phyloP scores from a whole-genome alignment of 768 basidiomycete species.

The Crepidotus variabilis region DNA sequence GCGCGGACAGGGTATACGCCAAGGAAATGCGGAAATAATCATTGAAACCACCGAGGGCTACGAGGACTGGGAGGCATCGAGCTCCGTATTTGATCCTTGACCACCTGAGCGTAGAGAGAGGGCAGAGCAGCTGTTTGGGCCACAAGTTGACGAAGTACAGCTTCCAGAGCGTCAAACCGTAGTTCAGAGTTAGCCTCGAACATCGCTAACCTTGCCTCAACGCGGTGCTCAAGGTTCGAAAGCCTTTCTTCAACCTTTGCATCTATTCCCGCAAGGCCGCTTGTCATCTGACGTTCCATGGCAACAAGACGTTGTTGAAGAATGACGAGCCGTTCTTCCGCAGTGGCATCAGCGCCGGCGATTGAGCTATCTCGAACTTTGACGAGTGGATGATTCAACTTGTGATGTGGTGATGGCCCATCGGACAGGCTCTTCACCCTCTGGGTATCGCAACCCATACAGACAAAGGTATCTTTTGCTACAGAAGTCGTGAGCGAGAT shows the following conservation, averaged over 20 bases:
- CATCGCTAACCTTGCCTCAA: conserved; percentile 8
- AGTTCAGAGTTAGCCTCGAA: conserved; percentile 13
- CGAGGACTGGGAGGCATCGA: conserved; percentile 4
- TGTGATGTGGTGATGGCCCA: conserved; percentile 17
- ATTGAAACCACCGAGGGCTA: conserved; percentile 3
- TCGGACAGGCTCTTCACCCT: conserved; percentile 6
- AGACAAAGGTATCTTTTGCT: conserved; percentile 30
- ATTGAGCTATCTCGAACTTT: conserved; percentile 21
- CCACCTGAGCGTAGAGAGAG: conserved; percentile 23
- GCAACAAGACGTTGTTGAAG: conserved; percentile 26
- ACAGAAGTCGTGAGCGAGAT: background rate
- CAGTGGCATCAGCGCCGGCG: conserved; percentile 14
- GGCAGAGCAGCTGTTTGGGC: conserved; percentile 24
- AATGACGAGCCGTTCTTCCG: conserved; percentile 22
- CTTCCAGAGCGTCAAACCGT: conserved; percentile 19
- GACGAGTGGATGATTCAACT: conserved; percentile 24
- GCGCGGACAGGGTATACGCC: background rate
- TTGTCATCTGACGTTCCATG: conserved; percentile 25
- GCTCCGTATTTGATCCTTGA: conserved; percentile 11
- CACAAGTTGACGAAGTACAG: conserved; percentile 19
- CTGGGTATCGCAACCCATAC: conserved; percentile 25
- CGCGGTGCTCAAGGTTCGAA: conserved; percentile 19
- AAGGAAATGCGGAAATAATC: background rate
- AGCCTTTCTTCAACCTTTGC: conserved; percentile 23
- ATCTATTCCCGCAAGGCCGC: conserved; percentile 22